Conservation (phyloP, 805 yeast genomes). For the Sugiyamaella lignohabitans region DNA sequence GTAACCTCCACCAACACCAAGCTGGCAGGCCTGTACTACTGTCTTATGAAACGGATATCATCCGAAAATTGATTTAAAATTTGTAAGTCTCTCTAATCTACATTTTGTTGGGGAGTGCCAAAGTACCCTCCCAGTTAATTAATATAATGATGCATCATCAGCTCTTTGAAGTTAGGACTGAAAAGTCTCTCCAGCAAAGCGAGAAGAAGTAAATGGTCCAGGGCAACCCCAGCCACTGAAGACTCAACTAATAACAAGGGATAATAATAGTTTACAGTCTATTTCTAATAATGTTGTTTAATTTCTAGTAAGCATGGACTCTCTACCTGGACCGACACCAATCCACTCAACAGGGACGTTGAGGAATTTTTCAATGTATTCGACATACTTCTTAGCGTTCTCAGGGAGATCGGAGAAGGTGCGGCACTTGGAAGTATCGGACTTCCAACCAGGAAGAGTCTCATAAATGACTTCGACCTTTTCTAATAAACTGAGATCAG, state of each 20-base stretch:
- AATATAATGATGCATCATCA: no score
- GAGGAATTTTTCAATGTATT: constrained; percentile 77
- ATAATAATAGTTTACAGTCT: no score
- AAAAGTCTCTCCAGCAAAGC: no score
- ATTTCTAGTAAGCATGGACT: constrained; percentile 61
- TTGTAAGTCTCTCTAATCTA: no score
- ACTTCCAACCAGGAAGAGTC: constrained; percentile 91
- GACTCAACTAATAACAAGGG: no score
- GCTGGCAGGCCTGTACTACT: constrained; percentile 25
- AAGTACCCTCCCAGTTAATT: no score
- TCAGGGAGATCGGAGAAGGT: constrained; percentile 75
- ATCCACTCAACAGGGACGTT: constrained; percentile 90
- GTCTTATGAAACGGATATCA: constrained; percentile 25
- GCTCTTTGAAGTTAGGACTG: no score
- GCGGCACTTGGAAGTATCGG: constrained; percentile 67
- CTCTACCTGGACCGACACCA: constrained; percentile 98
- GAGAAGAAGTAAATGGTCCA: no score
- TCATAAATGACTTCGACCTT: constrained; percentile 89
- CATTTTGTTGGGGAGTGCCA: no score
- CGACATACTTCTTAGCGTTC: constrained; percentile 78
- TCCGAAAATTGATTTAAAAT: no score
- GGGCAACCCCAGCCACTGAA: no score
- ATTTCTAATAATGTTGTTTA: no score
- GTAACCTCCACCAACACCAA: constrained; percentile 14
- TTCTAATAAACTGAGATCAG: constrained; percentile 73